phyloP scores from a whole-genome alignment of 2,329 filamentous ascomycete genomes.

The Calonectria henricotiae region DNA sequence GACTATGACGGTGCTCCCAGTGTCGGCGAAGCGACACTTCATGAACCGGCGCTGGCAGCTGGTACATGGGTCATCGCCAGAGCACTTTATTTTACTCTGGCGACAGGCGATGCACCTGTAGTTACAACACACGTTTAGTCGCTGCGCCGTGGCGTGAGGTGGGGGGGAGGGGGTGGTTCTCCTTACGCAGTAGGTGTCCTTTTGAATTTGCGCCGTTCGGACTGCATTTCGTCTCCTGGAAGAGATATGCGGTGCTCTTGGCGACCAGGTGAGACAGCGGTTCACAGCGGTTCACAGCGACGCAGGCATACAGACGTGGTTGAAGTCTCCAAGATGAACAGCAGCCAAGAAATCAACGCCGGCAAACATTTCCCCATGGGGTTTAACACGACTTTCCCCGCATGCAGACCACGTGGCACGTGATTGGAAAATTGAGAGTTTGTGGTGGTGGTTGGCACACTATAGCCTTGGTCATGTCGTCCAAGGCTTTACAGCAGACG shows the following conservation, averaged over 20 bases:
- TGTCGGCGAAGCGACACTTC: slow-evolving; percentile 31
- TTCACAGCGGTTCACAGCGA: background rate
- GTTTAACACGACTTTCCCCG: slow-evolving; percentile 12
- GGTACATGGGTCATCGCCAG: slow-evolving; percentile 29
- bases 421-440: slow-evolving; percentile 10
- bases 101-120: slow-evolving; percentile 30
- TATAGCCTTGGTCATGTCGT: too few relatives aligned
- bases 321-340: slow-evolving; percentile 6
- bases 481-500: background rate
- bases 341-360: slow-evolving; percentile 1
- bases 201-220: slow-evolving; percentile 32
- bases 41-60: slow-evolving; percentile 31
- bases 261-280: background rate
- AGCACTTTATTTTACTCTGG: slow-evolving; percentile 33
- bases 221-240: slow-evolving; percentile 23
- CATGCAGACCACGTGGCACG: background rate
- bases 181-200: slow-evolving; percentile 31
- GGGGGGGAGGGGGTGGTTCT: background rate
- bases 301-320: slow-evolving; percentile 2
- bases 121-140: background rate
- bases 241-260: background rate
- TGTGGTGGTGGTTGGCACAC: background rate
- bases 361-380: slow-evolving; percentile 8
- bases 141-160: background rate
- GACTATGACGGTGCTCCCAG: slow-evolving; percentile 23